A percentile compares a stretch with the other conserved stretches of the same genome.
These are phyloP conservation scores for Glycine soja DNA, from an alignment of 306 rosid species.

Conservation along the genomic window DNA sequence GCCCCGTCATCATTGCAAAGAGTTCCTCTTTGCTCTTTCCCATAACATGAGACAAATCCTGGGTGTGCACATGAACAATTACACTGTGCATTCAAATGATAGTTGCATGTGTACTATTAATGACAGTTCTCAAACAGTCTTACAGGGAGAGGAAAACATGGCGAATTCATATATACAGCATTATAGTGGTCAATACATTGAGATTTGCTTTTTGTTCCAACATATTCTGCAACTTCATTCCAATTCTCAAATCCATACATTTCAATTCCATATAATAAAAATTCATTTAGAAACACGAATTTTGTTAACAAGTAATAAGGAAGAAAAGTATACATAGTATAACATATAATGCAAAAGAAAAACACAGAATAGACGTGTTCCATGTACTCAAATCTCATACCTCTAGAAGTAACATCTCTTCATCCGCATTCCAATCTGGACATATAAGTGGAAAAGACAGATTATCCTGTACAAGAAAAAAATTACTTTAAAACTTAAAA, in stretches of 20 bases:
- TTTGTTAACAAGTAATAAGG: conserved; percentile 26
- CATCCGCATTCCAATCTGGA: conserved; percentile 93
- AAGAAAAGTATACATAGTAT: conserved; percentile 26
- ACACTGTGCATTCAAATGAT: conserved; percentile 33
- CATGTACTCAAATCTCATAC: conserved; percentile 49
- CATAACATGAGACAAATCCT: conserved; percentile 88
- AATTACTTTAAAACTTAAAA: conserved; percentile 16
- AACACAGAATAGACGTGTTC: conserved; percentile 32
- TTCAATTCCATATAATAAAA: conserved; percentile 70
- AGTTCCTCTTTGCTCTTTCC: conserved; percentile 88
- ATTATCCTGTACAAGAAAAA: conserved; percentile 69
- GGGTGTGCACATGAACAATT: conserved; percentile 46
- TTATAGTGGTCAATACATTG: conserved; percentile 84
- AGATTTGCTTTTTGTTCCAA: conserved; percentile 80
- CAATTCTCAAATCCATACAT: conserved; percentile 95
- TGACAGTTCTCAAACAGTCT: conserved; percentile 43
- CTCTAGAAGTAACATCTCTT: conserved; percentile 86
- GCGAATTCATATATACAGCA: conserved; percentile 78
- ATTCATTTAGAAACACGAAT: conserved; percentile 14
- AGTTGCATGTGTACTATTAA: conserved; percentile 26
- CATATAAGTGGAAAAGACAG: conserved; percentile 85
- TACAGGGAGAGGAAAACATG: conserved; percentile 88
- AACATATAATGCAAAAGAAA: background rate
- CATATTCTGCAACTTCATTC: conserved; percentile 80
- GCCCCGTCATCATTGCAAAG: conserved; percentile 69